Evolutionary conservation across 352 stramenopile species (phyloP).

Genomic region (Phytophthora colocasiae): DNA sequence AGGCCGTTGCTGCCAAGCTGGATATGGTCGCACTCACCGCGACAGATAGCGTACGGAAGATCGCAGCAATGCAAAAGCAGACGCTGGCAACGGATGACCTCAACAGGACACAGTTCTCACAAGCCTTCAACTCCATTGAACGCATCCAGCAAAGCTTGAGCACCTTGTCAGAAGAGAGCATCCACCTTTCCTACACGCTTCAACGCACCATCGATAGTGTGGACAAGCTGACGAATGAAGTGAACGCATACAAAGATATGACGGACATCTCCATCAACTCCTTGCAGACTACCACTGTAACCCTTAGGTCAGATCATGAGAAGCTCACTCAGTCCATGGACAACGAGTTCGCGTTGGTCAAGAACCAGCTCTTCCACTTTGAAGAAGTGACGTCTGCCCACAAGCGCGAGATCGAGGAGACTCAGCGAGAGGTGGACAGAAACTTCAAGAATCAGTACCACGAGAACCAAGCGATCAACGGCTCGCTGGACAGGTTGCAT

Average conservation of each 20-base stretch:
- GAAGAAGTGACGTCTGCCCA: conserved; percentile 71
- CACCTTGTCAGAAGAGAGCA: conserved; percentile 75
- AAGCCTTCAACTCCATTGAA: conserved; percentile 74
- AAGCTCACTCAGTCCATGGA: conserved; percentile 60
- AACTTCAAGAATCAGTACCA: conserved; percentile 64
- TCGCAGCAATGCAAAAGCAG: conserved; percentile 68
- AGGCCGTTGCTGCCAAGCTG: conserved; percentile 53
- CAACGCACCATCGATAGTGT: conserved; percentile 61
- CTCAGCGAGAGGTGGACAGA: conserved; percentile 59
- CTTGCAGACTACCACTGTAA: conserved; percentile 51
- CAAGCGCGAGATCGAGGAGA: conserved; percentile 66
- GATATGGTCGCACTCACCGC: conserved; percentile 64
- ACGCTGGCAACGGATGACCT: conserved; percentile 57
- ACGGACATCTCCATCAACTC: conserved; percentile 47
- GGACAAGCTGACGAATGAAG: conserved; percentile 53
- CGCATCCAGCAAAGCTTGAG: conserved; percentile 71
- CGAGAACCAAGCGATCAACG: conserved; percentile 59
- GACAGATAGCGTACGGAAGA: conserved; percentile 65
- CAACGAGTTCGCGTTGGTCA: conserved; percentile 68
- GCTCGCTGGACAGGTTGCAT: conserved; percentile 49
- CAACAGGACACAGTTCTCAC: conserved; percentile 63
- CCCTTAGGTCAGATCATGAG: conserved; percentile 55
- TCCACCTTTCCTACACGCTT: conserved; percentile 71
- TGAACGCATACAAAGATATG: conserved; percentile 52
- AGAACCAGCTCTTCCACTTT: conserved; percentile 81